Conservation (phyloP, 139 green algal species). For the Chlamydomonas schloesseri region DNA sequence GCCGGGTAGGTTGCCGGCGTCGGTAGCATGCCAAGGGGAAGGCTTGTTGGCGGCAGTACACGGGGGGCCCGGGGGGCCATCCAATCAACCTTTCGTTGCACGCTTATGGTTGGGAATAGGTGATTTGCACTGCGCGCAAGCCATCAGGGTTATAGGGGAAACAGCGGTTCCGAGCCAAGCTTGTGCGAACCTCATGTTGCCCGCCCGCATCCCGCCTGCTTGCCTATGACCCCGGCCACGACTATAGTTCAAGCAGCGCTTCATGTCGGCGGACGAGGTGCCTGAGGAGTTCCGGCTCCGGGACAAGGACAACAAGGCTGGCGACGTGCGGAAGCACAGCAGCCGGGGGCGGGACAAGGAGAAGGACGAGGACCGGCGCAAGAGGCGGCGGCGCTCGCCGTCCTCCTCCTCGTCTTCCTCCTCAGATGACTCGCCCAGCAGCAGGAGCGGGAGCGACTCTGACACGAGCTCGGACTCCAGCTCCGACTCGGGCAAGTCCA, state of each 20-base stretch:
- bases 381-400: slow-evolving; percentile 32
- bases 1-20: slow-evolving; percentile 60
- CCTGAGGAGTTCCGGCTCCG: slow-evolving; percentile 56
- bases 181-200: too few relatives aligned
- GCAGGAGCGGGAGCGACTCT: slow-evolving; percentile 31
- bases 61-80: too few relatives aligned
- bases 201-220: too few relatives aligned
- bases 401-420: slow-evolving; percentile 25
- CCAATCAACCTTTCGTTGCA: too few relatives aligned
- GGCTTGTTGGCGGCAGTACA: too few relatives aligned
- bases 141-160: too few relatives aligned
- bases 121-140: too few relatives aligned
- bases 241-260: slow-evolving; percentile 49
- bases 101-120: too few relatives aligned
- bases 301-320: slow-evolving; percentile 34
- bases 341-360: not conserved
- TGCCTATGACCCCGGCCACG: too few relatives aligned
- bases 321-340: not conserved
- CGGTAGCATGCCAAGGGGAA: too few relatives aligned
- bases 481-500: slow-evolving; percentile 34
- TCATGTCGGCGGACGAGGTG: slow-evolving; percentile 66
- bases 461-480: slow-evolving; percentile 28
- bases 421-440: slow-evolving; percentile 32
- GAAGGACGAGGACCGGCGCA: not conserved
- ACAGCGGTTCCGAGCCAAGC: too few relatives aligned